phyloP scores from a whole-genome alignment of 108 stramenopile species.

The Fragilaria radians region DNA sequence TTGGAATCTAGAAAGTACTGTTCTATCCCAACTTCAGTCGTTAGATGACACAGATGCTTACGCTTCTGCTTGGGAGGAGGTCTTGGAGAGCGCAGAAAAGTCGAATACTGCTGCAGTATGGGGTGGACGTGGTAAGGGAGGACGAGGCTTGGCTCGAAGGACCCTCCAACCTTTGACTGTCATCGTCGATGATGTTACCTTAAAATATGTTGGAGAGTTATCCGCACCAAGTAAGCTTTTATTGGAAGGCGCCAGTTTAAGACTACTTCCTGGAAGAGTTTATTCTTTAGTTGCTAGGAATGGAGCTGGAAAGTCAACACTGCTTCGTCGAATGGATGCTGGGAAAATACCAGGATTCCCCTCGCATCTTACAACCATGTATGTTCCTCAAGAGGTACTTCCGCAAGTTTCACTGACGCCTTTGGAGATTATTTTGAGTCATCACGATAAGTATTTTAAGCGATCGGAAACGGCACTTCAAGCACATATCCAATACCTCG shows the following conservation, averaged over 20 bases:
- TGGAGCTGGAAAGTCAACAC: slow-evolving; percentile 59
- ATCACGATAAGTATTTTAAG: slow-evolving; percentile 18
- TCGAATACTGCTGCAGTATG: slow-evolving; percentile 13
- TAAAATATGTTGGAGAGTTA: slow-evolving; percentile 47
- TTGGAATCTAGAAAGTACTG: slow-evolving; percentile 4
- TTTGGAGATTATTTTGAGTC: slow-evolving; percentile 28
- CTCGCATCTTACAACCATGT: slow-evolving; percentile 44
- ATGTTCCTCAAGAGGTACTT: slow-evolving; percentile 61
- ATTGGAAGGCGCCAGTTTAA: slow-evolving; percentile 57
- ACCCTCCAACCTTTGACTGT: slow-evolving; percentile 66
- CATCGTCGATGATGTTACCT: slow-evolving; percentile 51
- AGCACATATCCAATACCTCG: slow-evolving; percentile 18
- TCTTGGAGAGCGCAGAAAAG: slow-evolving; percentile 21
- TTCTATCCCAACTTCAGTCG: slow-evolving; percentile 39
- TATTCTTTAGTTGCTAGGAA: slow-evolving; percentile 69
- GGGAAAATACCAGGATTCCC: slow-evolving; percentile 77
- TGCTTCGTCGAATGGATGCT: slow-evolving; percentile 55
- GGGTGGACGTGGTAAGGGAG: slow-evolving; percentile 77
- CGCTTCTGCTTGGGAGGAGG: slow-evolving; percentile 59
- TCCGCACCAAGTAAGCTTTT: slow-evolving; percentile 30
- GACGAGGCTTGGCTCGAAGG: slow-evolving; percentile 48
- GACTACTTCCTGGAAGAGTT: slow-evolving; percentile 44
- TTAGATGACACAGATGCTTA: slow-evolving; percentile 63
- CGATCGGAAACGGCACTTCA: slow-evolving; percentile 21
- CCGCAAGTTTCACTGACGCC: slow-evolving; percentile 20